Evolutionary conservation across 2,329 filamentous ascomycete genomes (phyloP), one percentile per base, ranked within the genome.

Genomic region (Aspergillus ustus): DNA sequence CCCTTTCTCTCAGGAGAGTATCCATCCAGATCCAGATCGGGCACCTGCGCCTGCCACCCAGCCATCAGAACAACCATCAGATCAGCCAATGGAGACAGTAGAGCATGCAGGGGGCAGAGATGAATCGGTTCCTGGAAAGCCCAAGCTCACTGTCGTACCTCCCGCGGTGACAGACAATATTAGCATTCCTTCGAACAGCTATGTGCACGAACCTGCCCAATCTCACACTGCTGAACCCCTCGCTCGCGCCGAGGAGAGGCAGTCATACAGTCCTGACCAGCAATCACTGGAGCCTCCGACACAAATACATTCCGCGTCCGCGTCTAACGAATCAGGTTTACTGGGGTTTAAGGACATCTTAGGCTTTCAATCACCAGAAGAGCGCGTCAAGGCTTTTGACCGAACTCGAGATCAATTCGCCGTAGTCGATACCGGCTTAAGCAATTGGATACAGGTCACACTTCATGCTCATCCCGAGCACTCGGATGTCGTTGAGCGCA

Each of bases 261-360:
- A 45, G 15, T 52, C 57, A 31, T 53, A 59, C 7, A 52, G 50
- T 4, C 40, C 60, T 22, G 61, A 62, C 28, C 52, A 45, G 46
- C 67, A 61, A 44, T 31, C 60, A 37, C 48, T 60, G 29, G 53
- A 55, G 13, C 57, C 58, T 4, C 28, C 61, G 55, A 58, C 62
- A 13, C 57, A 67, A 15, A 66, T 64, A 1, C 62, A 59, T 13
- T 62, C 61, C 5, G 62, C 60, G 15, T 61, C 61, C 5, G 62
- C 60, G 4, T 62, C 69, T 8, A 60, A 70, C 15, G 69, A 72
- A 54, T 67, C 72, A 4, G 83, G 80, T 51, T 79, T 85, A 43
- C 82, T 85, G 65, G 81, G 84, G 1, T 93, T 96, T 77, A 86
- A 88, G 54, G 90, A 96, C 61, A 96, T 97, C 63, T 83, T 92